Conservation (phyloP, 2,329 filamentous ascomycete genomes). For the Aspergillus cejpii region DNA sequence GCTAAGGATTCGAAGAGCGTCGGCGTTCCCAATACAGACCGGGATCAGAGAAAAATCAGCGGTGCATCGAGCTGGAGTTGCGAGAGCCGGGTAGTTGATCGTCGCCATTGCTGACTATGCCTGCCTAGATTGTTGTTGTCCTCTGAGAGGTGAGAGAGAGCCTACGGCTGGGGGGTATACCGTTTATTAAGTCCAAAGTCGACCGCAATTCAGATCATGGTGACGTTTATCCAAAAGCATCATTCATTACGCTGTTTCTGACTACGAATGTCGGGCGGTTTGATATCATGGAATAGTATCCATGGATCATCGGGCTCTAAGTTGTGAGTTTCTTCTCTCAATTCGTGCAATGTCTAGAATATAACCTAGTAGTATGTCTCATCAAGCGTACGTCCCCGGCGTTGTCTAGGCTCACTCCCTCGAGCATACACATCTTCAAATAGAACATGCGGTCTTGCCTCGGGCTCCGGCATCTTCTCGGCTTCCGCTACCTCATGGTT, state of each 20-base stretch:
- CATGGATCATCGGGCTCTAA: background rate
- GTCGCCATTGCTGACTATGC: slow-evolving; percentile 9
- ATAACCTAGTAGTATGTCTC: slow-evolving; percentile 69
- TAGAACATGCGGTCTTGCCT: slow-evolving; percentile 69
- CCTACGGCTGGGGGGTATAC: background rate
- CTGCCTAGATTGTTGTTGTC: background rate
- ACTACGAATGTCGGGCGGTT: background rate
- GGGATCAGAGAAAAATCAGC: slow-evolving; percentile 85
- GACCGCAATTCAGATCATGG: background rate
- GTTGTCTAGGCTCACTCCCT: slow-evolving; percentile 75
- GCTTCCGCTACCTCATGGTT: slow-evolving; percentile 81
- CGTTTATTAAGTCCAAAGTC: background rate
- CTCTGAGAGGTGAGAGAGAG: background rate
- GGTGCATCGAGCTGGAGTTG: slow-evolving; percentile 64
- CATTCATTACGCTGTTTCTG: background rate
- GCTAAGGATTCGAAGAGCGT: background rate
- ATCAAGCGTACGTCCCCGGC: slow-evolving; percentile 75
- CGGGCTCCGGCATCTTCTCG: slow-evolving; percentile 75
- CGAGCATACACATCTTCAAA: slow-evolving; percentile 90
- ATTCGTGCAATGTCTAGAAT: background rate
- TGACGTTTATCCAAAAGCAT: background rate
- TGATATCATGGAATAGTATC: background rate
- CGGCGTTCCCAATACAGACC: slow-evolving; percentile 9
- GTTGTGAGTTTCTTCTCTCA: background rate
- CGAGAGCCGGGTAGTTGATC: slow-evolving; percentile 12